Evolutionary conservation across 1,284 basidiomycete genomes (phyloP), one percentile per base, ranked within the genome.

Genomic region (Rugosomyces carneus): DNA sequence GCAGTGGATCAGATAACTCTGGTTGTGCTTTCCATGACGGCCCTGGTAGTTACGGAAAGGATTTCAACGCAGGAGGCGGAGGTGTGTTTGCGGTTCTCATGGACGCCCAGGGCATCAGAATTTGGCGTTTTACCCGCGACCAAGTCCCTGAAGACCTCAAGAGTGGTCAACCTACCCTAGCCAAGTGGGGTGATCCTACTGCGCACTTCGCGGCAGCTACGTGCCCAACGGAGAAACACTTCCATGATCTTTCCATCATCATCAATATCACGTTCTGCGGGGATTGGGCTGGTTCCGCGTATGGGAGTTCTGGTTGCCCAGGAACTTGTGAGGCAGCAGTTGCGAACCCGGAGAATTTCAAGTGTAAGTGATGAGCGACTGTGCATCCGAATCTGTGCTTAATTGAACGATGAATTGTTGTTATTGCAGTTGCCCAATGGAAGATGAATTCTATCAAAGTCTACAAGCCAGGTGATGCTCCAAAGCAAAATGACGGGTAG

Each of bases 21-120:
- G 89, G 89, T 0, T 92, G 89, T 61, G 77, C 73, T 0, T 81
- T 84, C 57, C 52, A 62, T 26, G 83, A 84, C 52, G 58, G 74
- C 27, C 51, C 66, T 11, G 60, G 61, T 4, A 79, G 79, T 5
- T 93, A 80, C 54, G 90, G 90, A 1, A 63, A 75, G 48, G 72
- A 69, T 4, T 89, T 92, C 70, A 91, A 93, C 64, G 67, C 54
- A n/a, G 51, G 56, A 6, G 62, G 71, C 2, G 91, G 91, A 7
- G 90, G 89, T 13, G 85, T 91, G 11, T 89, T 72, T 54, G 88
- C 79, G 0, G 81, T 85, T 63, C 62, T 80, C 27, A 85, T 86
- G 81, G 76, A 85, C 53, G 57, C 57, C 26, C 58, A 63, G 5
- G 89, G 86, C 5, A 81, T 95, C 61, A 73, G 70, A 44, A 75